Evolutionary conservation across 257 asterid species (phyloP).

Genomic region (Jacaranda mimosifolia): DNA sequence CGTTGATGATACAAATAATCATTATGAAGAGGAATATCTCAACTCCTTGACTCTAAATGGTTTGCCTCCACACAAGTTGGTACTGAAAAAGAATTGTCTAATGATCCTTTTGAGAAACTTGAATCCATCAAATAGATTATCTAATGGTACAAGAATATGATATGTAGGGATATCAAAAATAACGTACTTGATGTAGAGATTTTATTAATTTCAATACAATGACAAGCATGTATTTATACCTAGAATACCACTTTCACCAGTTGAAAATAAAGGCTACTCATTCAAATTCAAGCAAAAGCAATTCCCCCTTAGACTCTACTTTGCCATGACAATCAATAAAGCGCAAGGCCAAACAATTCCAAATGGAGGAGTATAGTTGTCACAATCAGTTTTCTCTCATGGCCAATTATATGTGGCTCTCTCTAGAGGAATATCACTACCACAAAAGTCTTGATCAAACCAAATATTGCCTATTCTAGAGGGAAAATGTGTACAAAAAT

Average conservation of each 20-base stretch:
- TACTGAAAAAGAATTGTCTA: neutral
- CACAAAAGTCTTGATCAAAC: too few relatives aligned
- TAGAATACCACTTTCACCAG: neutral
- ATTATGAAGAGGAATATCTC: too few relatives aligned
- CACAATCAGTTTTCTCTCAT: neutral
- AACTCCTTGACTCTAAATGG: neutral
- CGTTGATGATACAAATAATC: too few relatives aligned
- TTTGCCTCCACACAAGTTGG: neutral
- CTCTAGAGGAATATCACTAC: neutral
- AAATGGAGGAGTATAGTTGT: too few relatives aligned
- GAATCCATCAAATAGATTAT: neutral
- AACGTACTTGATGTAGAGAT: neutral
- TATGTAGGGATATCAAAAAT: neutral
- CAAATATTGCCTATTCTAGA: too few relatives aligned
- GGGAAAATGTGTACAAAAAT: too few relatives aligned
- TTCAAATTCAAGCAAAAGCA: too few relatives aligned
- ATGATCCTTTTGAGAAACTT: neutral
- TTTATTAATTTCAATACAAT: too few relatives aligned
- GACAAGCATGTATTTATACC: too few relatives aligned
- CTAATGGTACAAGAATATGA: constrained; percentile 1
- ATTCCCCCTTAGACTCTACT: too few relatives aligned
- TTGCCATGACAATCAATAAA: neutral
- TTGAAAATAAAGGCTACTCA: neutral
- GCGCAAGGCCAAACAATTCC: neutral
- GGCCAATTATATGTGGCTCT: neutral